These are phyloP conservation scores for Mariannaea elegans DNA, from an alignment of 2,329 filamentous ascomycete genomes.

Conservation along the genomic window DNA sequence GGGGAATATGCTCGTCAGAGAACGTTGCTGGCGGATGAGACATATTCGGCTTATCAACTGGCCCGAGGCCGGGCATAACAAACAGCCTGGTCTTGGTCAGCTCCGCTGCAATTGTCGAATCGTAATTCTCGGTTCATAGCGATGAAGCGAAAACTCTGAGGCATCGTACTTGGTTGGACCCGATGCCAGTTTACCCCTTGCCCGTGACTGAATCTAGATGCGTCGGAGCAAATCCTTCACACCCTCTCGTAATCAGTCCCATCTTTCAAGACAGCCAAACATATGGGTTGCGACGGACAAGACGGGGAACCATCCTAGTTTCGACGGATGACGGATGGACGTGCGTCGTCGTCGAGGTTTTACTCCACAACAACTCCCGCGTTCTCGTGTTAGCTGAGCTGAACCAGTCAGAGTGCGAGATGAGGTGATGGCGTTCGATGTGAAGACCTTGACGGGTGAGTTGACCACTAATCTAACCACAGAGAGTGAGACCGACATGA, in stretches of 20 bases:
- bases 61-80: neutral
- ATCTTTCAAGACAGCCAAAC: constrained; percentile 13
- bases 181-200: constrained; percentile 1
- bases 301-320: constrained; percentile 14
- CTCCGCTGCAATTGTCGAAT: constrained; percentile 11
- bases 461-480: constrained; percentile 16
- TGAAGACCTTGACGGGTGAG: constrained; percentile 4
- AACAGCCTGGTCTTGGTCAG: neutral
- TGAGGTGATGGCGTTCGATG: constrained; percentile 4
- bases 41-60: neutral
- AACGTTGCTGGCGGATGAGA: neutral
- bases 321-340: constrained; percentile 20
- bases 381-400: constrained; percentile 22
- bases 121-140: neutral
- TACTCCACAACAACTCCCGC: constrained; percentile 18
- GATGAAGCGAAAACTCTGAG: constrained; percentile 1
- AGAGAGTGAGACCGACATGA: constrained; percentile 2
- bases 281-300: neutral
- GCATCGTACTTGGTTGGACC: neutral
- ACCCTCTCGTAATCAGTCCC: constrained; percentile 18
- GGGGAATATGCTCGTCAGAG: neutral
- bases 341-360: constrained; percentile 6
- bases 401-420: constrained; percentile 23
- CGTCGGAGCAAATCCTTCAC: constrained; percentile 20
- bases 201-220: constrained; percentile 27